Evolutionary conservation across 371 early-diverging fungal species (phyloP), one percentile per base, ranked within the genome.

Genomic region (Sporodiniella umbellata): DNA sequence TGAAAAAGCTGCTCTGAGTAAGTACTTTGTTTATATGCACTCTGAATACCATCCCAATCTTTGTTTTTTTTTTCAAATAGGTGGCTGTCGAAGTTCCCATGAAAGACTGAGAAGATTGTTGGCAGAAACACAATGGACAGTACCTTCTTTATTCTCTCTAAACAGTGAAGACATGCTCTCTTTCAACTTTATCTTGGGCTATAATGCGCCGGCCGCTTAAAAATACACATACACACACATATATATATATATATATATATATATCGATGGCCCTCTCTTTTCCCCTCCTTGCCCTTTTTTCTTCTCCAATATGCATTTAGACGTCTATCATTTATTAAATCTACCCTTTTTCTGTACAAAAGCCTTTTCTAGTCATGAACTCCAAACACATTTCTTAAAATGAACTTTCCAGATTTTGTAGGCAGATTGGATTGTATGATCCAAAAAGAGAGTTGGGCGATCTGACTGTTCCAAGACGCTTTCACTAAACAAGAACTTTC

Each of bases 1-100:
- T 56, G 79, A 80, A 62, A 71, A 75, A 15, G 88, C 88, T 21
- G 87, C 87, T 19, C 43, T 67, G 51, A 53, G 66, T 58, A 51
- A 51, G 42, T 53, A 43, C 17, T 19, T 28, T 10, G n/a, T n/a
- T n/a, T n/a, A 14, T 31, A n/a, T 24, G 23, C 10, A 24, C 2
- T 18, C 10, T 35, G 35, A 33, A 17, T 35, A 33, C 14, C 14
- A 15, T 12, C 28, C 4, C 19, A 37, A 42, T 14, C 8, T 31
- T 48, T 33, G 38, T 46, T 11, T 25, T 45, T 21, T 35, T 11
- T 42, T 25, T 31, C 53, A 62, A 62, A 56, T 65, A 28, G 30
- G 10, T 45, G 79, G 79, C n/a, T 79, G 79, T 58, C 67, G 76
- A 52, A 72, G 62, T 50, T 77, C 78, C 5, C 79, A 81, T 51